These are phyloP conservation scores for Mortierella alpina DNA, from an alignment of 192 early-diverging fungal genomes.

Conservation along the genomic window DNA sequence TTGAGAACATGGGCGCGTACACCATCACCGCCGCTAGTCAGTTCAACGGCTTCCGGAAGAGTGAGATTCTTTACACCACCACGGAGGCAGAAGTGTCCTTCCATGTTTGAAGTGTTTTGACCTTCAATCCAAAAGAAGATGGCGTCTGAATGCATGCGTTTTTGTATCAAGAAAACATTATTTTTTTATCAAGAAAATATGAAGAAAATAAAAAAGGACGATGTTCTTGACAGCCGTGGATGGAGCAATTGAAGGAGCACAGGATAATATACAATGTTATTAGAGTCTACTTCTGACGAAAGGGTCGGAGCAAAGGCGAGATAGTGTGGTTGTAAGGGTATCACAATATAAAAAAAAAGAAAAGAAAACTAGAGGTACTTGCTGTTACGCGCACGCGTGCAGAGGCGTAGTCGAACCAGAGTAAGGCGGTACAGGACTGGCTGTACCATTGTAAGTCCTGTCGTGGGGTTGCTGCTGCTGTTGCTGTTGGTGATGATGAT, in stretches of 20 bases:
- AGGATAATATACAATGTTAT: background rate
- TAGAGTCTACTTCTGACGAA: background rate
- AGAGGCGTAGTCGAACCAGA: conserved; percentile 15
- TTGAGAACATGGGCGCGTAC: conserved; percentile 97
- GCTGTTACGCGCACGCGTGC: background rate
- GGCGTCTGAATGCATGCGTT: background rate
- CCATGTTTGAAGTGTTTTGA: conserved; percentile 13
- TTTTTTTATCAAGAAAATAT: background rate
- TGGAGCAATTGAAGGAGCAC: background rate
- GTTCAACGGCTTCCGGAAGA: conserved; percentile 91
- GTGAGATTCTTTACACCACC: conserved; percentile 89
- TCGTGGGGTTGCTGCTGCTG: background rate
- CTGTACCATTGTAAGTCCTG: background rate
- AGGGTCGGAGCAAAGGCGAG: background rate
- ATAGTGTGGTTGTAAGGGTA: background rate
- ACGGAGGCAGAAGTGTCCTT: conserved; percentile 54
- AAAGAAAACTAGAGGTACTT: background rate
- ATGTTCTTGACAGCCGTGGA: background rate
- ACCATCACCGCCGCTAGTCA: conserved; percentile 89
- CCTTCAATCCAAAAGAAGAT: background rate
- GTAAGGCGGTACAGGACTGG: background rate
- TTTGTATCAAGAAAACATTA: background rate
- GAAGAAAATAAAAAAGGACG: background rate
- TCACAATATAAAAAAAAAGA: background rate
- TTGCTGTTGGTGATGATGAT: background rate